Evolutionary conservation across 176 grass and related monocot species (phyloP).

Genomic region (Panicum miliaceum): DNA sequence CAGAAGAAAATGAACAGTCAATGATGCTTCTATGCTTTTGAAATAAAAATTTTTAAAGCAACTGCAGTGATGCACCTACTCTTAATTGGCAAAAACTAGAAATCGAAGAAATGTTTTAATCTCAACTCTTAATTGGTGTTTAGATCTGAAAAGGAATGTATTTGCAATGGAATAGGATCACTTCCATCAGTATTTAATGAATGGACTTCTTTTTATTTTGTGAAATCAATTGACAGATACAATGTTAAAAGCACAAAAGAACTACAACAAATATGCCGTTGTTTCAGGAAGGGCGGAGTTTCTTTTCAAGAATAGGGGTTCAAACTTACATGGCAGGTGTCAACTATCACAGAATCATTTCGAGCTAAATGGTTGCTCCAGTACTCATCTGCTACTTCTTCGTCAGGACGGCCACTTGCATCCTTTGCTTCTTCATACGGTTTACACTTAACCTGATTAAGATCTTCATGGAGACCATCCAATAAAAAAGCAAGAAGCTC

Average conservation of each 20-base stretch:
- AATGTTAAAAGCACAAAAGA: slow-evolving; percentile 9
- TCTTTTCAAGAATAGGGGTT: slow-evolving; percentile 18
- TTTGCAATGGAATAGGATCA: slow-evolving; percentile 27
- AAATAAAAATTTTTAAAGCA: slow-evolving; percentile 7
- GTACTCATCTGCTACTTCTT: slow-evolving; percentile 96
- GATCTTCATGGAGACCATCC: slow-evolving; percentile 97
- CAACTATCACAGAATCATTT: slow-evolving; percentile 95
- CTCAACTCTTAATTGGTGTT: slow-evolving; percentile 6
- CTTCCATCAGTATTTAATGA: neutral
- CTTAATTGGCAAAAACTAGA: slow-evolving; percentile 15
- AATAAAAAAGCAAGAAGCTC: slow-evolving; percentile 98
- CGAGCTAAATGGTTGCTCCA: slow-evolving; percentile 96
- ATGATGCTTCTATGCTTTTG: slow-evolving; percentile 1
- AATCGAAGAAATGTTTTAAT: slow-evolving; percentile 14
- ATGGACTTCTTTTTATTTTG: neutral
- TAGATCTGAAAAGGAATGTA: neutral
- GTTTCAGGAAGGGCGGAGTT: neutral
- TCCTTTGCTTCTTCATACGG: slow-evolving; percentile 93
- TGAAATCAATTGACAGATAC: slow-evolving; percentile 8
- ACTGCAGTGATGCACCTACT: neutral
- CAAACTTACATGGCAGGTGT: slow-evolving; percentile 87
- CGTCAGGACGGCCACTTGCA: slow-evolving; percentile 72
- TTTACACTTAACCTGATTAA: slow-evolving; percentile 94
- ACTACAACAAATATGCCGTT: neutral
- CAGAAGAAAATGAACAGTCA: slow-evolving; percentile 10